These are phyloP conservation scores for Truncatella angustata DNA, from an alignment of 2,329 filamentous ascomycete species.

Conservation along the genomic window DNA sequence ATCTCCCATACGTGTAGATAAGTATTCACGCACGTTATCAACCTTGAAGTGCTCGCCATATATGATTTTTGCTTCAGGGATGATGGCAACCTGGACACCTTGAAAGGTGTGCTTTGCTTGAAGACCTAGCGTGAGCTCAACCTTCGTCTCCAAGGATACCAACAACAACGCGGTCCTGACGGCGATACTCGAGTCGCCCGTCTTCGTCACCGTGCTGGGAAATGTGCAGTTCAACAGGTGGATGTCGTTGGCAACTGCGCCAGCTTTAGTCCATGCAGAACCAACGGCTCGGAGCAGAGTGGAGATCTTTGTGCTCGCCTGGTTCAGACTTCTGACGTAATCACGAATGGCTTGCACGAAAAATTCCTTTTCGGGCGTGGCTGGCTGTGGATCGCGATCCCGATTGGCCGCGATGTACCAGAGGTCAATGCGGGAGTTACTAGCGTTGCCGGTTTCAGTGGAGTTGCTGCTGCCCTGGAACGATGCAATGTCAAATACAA, in stretches of 20 bases:
- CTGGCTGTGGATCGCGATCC: slow-evolving; percentile 49
- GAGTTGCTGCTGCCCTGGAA: slow-evolving; percentile 49
- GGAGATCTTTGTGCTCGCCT: slow-evolving; percentile 54
- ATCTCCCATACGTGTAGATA: slow-evolving; percentile 53
- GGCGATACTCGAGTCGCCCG: slow-evolving; percentile 62
- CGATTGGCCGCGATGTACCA: slow-evolving; percentile 65
- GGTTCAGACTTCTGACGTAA: slow-evolving; percentile 60
- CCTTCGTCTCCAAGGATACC: slow-evolving; percentile 63
- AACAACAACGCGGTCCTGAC: slow-evolving; percentile 64
- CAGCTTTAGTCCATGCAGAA: slow-evolving; percentile 64
- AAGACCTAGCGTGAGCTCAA: slow-evolving; percentile 61
- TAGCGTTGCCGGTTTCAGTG: neutral
- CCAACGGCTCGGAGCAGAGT: slow-evolving; percentile 60
- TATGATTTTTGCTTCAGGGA: slow-evolving; percentile 58
- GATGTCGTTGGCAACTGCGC: slow-evolving; percentile 58
- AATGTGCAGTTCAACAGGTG: slow-evolving; percentile 61
- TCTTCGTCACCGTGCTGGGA: slow-evolving; percentile 61
- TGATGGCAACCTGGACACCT: slow-evolving; percentile 54
- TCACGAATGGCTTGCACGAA: slow-evolving; percentile 72
- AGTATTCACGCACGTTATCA: slow-evolving; percentile 71
- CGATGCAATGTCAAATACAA: slow-evolving; percentile 66
- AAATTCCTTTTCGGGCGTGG: slow-evolving; percentile 69
- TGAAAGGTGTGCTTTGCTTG: slow-evolving; percentile 41
- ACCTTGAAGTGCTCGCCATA: slow-evolving; percentile 80
- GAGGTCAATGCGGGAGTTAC: slow-evolving; percentile 61